Conservation (phyloP, 163 green algal genomes). For the Coccomyxa subellipsoidea region DNA sequence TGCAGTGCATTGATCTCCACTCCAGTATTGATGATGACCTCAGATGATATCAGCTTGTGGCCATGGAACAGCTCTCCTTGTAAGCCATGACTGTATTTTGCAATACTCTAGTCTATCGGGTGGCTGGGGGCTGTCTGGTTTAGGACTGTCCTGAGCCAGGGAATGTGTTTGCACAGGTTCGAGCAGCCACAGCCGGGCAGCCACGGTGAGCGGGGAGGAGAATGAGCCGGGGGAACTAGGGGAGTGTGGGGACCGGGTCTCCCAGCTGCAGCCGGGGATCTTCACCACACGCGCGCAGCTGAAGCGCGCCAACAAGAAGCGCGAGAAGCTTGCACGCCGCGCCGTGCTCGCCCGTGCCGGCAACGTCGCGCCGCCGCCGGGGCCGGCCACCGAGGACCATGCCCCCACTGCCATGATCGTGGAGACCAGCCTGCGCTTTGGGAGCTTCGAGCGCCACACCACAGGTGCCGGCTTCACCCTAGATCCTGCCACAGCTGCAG, state of each 20-base stretch:
- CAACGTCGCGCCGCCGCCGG: neutral
- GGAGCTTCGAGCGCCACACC: conserved; percentile 72
- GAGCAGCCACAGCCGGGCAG: neutral
- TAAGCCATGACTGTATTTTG: no score
- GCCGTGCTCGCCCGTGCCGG: conserved; percentile 1
- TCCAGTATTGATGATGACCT: no score
- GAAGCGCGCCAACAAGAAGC: conserved; percentile 26
- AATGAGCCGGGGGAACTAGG: neutral
- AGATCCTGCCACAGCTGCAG: no score
- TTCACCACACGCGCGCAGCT: conserved; percentile 16
- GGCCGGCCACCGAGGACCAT: neutral
- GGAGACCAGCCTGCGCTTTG: conserved; percentile 2
- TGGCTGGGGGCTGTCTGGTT: no score
- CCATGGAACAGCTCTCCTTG: no score
- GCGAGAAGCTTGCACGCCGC: conserved; percentile 23
- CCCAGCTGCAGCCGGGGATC: neutral
- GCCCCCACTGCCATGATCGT: neutral
- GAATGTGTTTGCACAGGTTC: neutral
- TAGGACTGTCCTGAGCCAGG: no score
- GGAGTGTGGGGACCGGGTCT: neutral
- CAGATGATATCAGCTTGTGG: no score
- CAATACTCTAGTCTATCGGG: no score
- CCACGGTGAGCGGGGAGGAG: neutral
- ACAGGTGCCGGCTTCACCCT: no score
- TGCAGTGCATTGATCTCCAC: no score